Evolutionary conservation across 331 rosid genomes (phyloP).

Genomic region (Rosa hybrid): DNA sequence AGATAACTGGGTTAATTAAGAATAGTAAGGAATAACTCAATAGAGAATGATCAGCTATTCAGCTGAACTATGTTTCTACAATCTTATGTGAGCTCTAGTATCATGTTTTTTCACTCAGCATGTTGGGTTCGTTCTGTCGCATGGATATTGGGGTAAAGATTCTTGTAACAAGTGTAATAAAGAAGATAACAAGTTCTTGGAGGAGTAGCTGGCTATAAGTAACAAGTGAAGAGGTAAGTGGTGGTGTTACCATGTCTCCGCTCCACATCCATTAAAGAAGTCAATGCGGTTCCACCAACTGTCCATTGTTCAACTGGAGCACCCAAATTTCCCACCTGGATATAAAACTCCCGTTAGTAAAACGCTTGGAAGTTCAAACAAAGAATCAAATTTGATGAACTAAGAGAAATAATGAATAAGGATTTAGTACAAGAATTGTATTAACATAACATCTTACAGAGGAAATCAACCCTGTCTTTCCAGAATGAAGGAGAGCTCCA

Average conservation of each 20-base stretch:
- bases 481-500: slow-evolving; percentile 26
- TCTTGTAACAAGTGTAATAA: neutral
- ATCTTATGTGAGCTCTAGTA: neutral
- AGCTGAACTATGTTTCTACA: neutral
- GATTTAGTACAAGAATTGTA: neutral
- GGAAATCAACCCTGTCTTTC: slow-evolving; percentile 31
- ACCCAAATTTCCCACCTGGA: slow-evolving; percentile 32
- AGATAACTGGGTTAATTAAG: neutral
- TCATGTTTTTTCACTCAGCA: neutral
- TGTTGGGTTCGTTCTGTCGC: neutral
- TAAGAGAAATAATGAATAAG: neutral
- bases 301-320: slow-evolving; percentile 30
- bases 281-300: slow-evolving; percentile 27
- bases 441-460: slow-evolving; percentile 12
- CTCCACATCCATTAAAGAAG: slow-evolving; percentile 31
- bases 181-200: neutral
- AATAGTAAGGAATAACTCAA: neutral
- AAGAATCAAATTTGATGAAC: neutral
- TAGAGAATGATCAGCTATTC: neutral
- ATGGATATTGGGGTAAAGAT: neutral
- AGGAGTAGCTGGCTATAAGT: neutral
- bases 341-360: neutral
- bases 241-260: slow-evolving; percentile 20
- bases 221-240: neutral
- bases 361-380: neutral